Conservation (phyloP, 2,329 filamentous ascomycete species). For the Aureobasidium sp. region DNA sequence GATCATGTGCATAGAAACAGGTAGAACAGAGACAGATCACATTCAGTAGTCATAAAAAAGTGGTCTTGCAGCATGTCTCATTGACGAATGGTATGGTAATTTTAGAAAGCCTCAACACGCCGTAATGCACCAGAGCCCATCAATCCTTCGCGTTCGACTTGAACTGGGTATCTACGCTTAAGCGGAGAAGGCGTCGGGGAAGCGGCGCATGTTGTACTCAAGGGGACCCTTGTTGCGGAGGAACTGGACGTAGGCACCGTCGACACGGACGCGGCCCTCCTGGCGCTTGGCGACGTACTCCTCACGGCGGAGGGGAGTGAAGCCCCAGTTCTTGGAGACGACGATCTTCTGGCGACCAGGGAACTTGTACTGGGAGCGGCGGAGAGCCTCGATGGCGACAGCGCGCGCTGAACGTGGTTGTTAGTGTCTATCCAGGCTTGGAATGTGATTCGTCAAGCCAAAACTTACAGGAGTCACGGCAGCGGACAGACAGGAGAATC, state of each 20-base stretch:
- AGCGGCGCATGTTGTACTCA: slow-evolving; percentile 80
- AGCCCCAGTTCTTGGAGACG: slow-evolving; percentile 99
- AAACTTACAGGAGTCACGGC: slow-evolving; percentile 77
- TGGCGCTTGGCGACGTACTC: slow-evolving; percentile 96
- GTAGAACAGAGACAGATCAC: neutral
- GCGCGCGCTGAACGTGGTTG: slow-evolving; percentile 59
- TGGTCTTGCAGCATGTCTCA: slow-evolving; percentile 16
- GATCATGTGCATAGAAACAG: neutral
- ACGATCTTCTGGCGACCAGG: slow-evolving; percentile 99
- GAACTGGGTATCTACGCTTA: slow-evolving; percentile 25
- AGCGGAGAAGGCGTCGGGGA: slow-evolving; percentile 78
- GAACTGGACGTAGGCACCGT: slow-evolving; percentile 99
- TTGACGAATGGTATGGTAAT: slow-evolving; percentile 16
- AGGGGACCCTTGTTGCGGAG: slow-evolving; percentile 86
- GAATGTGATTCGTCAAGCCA: neutral
- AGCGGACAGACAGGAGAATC: slow-evolving; percentile 95
- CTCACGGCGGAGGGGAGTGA: slow-evolving; percentile 95
- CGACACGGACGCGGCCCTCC: slow-evolving; percentile 86
- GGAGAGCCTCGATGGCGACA: slow-evolving; percentile 94
- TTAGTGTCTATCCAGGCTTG: neutral
- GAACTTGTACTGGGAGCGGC: slow-evolving; percentile 99
- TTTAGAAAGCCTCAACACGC: slow-evolving; percentile 15
- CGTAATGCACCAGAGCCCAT: slow-evolving; percentile 14
- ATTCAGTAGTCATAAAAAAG: neutral
- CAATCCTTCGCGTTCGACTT: neutral